A percentile compares a stretch with the other conserved stretches of the same genome.
phyloP scores from a whole-genome alignment of 805 yeast species.

The Lipomyces spencermartinsiae region DNA sequence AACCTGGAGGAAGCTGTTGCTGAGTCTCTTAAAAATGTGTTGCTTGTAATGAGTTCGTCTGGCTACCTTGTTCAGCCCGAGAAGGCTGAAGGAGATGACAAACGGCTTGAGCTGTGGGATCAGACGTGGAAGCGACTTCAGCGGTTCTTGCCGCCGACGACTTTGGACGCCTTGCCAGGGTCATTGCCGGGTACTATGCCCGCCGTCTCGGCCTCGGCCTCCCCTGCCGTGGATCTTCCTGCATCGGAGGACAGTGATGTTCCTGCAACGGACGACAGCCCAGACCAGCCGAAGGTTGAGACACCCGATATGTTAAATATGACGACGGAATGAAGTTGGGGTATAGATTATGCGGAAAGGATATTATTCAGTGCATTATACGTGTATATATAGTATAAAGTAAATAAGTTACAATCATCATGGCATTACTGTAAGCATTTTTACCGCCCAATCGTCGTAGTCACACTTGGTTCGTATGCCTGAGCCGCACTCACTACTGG shows the following conservation, averaged over 20 bases:
- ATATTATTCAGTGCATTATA: background rate
- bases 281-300: background rate
- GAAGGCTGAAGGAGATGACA: slow-evolving; percentile 43
- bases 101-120: slow-evolving; percentile 46
- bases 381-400: background rate
- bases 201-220: too few relatives aligned
- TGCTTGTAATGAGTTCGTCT: slow-evolving; percentile 49
- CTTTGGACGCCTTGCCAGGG: slow-evolving; percentile 17
- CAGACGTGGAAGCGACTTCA: slow-evolving; percentile 48
- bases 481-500: slow-evolving; percentile 4
- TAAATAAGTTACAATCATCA: background rate
- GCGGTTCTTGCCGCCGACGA: slow-evolving; percentile 48
- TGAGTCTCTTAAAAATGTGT: slow-evolving; percentile 52
- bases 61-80: slow-evolving; percentile 34
- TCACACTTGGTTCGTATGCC: too few relatives aligned
- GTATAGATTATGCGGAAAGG: background rate
- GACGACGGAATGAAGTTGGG: background rate
- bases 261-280: background rate
- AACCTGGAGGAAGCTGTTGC: slow-evolving; percentile 49
- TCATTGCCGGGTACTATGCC: background rate
- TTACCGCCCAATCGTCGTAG: too few relatives aligned
- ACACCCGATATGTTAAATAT: background rate
- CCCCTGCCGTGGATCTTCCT: background rate
- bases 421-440: too few relatives aligned
- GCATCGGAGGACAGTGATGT: background rate